A percentile compares a stretch with the other conserved stretches of the same genome.
Conservation (phyloP, 2,329 filamentous ascomycete genomes). For the Penicillium sp. region DNA sequence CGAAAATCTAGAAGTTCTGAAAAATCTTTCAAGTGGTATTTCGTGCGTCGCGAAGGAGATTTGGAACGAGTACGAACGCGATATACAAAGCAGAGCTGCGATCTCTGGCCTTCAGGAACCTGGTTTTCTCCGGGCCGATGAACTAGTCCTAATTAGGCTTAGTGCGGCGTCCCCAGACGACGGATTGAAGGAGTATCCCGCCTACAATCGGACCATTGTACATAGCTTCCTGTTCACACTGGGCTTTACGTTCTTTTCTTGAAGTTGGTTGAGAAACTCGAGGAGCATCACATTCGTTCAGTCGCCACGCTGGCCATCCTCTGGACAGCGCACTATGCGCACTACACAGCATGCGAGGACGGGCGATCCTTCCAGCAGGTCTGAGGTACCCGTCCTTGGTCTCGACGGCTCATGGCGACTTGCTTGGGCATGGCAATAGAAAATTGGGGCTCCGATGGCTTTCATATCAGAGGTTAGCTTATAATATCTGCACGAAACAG, state of each 20-base stretch:
- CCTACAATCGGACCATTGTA: background rate
- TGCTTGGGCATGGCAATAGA: background rate
- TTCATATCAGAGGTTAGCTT: constrained; percentile 10
- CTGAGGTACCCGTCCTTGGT: constrained; percentile 25
- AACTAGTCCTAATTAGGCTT: constrained; percentile 18
- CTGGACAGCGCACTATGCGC: constrained; percentile 28
- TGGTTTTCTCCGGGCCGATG: constrained; percentile 24
- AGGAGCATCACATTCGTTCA: background rate
- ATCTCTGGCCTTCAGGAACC: constrained; percentile 23
- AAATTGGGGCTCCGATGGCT: background rate
- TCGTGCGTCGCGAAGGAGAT: constrained; percentile 3
- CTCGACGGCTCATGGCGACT: constrained; percentile 12
- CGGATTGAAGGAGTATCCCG: background rate
- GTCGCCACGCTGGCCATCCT: background rate
- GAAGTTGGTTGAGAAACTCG: background rate
- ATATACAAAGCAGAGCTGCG: constrained; percentile 22
- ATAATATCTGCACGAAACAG: background rate
- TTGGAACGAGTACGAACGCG: background rate
- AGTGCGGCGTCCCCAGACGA: constrained; percentile 6
- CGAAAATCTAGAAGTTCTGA: background rate
- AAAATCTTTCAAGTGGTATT: background rate
- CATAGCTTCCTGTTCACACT: background rate
- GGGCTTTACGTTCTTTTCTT: background rate
- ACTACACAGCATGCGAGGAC: constrained; percentile 31
- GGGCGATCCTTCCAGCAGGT: constrained; percentile 29